Conservation (phyloP, 352 stramenopile species). For the Phytophthora uliginosa region DNA sequence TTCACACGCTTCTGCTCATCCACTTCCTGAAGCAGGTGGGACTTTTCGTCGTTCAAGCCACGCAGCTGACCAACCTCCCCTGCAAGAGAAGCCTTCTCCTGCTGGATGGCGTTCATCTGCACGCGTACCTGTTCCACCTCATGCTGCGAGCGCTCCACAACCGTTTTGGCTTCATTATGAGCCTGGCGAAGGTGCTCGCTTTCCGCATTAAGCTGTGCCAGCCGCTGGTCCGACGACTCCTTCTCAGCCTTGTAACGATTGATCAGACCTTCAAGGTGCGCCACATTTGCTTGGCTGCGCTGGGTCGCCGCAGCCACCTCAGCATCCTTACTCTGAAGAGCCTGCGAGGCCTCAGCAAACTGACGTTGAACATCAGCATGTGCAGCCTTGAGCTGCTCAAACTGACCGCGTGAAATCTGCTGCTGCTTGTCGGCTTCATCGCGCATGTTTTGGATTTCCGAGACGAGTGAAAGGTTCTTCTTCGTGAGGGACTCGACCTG, state of each 20-base stretch:
- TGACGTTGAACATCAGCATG: slow-evolving; percentile 51
- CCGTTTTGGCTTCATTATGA: slow-evolving; percentile 29
- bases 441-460: slow-evolving; percentile 56
- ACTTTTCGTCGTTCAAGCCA: slow-evolving; percentile 57
- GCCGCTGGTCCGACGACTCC: slow-evolving; percentile 29
- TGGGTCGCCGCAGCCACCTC: slow-evolving; percentile 44
- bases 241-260: slow-evolving; percentile 41
- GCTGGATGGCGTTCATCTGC: slow-evolving; percentile 50
- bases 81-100: slow-evolving; percentile 52
- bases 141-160: slow-evolving; percentile 31
- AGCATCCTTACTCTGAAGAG: slow-evolving; percentile 47
- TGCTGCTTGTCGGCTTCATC: slow-evolving; percentile 66
- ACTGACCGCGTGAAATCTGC: slow-evolving; percentile 31
- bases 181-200: slow-evolving; percentile 35
- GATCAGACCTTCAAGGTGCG: slow-evolving; percentile 33
- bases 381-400: slow-evolving; percentile 49
- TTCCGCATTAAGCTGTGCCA: slow-evolving; percentile 41
- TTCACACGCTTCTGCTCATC: slow-evolving; percentile 60
- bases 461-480: slow-evolving; percentile 68
- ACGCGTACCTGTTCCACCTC: slow-evolving; percentile 43
- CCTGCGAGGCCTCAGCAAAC: slow-evolving; percentile 36
- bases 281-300: slow-evolving; percentile 44
- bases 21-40: slow-evolving; percentile 46
- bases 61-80: slow-evolving; percentile 46
- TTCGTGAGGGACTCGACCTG: slow-evolving; percentile 70